Conservation (phyloP, 2,329 filamentous ascomycete species). For the Colletotrichum chlorophyti region DNA sequence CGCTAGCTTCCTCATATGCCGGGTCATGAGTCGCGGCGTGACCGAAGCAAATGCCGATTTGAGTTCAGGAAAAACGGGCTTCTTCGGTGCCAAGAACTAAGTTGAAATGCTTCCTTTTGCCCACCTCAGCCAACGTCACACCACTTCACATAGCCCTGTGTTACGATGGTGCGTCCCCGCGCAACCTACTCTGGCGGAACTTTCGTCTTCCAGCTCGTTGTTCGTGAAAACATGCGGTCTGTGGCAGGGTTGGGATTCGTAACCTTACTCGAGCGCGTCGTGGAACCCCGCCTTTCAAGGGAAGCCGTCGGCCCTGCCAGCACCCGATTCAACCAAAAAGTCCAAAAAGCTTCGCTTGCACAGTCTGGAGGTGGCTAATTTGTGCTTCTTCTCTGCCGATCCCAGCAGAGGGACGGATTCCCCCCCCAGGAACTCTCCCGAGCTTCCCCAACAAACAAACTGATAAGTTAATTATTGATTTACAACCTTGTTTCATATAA, state of each 20-base stretch:
- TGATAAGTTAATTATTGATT: no score
- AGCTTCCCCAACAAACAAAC: no score
- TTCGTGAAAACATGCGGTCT: neutral
- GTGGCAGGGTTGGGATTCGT: constrained; percentile 1
- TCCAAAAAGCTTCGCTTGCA: neutral
- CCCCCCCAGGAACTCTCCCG: no score
- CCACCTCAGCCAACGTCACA: neutral
- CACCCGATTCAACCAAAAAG: neutral
- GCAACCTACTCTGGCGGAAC: neutral
- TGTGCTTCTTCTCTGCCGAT: no score
- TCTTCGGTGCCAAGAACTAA: constrained; percentile 1
- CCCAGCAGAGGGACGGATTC: no score
- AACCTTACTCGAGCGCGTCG: neutral
- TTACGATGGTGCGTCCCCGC: constrained; percentile 2
- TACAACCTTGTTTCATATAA: neutral
- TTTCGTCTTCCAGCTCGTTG: neutral
- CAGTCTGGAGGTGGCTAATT: no score
- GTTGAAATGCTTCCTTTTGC: neutral
- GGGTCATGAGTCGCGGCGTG: constrained; percentile 17
- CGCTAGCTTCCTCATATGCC: neutral
- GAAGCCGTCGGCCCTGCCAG: neutral
- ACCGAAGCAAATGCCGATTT: no score
- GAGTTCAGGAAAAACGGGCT: no score
- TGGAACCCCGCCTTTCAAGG: neutral
- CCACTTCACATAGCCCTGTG: constrained; percentile 1